A percentile compares a stretch with the other conserved stretches of the same genome.
phyloP scores from a whole-genome alignment of 2,329 filamentous ascomycete genomes.

The Penicillium thymicola region DNA sequence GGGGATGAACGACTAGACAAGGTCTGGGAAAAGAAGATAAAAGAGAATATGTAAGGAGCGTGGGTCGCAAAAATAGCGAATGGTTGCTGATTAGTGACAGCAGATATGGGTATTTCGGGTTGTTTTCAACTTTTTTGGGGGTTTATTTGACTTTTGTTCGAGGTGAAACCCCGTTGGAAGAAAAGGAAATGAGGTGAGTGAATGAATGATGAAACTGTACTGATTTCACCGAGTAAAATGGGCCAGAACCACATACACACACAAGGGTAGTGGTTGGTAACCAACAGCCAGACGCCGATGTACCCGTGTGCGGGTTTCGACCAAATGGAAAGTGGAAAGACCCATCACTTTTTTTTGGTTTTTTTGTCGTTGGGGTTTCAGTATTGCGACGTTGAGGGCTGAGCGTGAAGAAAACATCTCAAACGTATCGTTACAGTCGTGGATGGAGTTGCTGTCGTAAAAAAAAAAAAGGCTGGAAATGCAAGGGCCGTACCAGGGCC shows the following conservation, averaged over 20 bases:
- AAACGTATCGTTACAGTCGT: slow-evolving; percentile 33
- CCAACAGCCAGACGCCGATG: background rate
- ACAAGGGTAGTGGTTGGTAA: background rate
- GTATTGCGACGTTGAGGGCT: slow-evolving; percentile 12
- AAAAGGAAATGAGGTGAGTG: slow-evolving; percentile 15
- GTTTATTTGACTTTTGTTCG: background rate
- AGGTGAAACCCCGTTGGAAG: background rate
- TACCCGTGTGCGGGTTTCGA: background rate
- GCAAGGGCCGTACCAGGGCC: slow-evolving; percentile 6
- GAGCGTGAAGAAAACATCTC: slow-evolving; percentile 9
- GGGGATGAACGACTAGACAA: slow-evolving; percentile 8
- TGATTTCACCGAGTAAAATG: slow-evolving; percentile 7
- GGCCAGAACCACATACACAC: background rate
- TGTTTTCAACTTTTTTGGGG: background rate
- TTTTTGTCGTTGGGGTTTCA: slow-evolving; percentile 17
- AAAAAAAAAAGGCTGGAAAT: slow-evolving; percentile 19
- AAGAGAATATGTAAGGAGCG: slow-evolving; percentile 16
- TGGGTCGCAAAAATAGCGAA: slow-evolving; percentile 13
- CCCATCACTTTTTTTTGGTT: slow-evolving; percentile 17
- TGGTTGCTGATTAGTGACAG: background rate
- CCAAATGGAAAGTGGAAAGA: slow-evolving; percentile 11
- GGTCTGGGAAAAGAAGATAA: slow-evolving; percentile 12
- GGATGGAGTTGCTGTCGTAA: slow-evolving; percentile 36
- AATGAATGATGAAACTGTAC: slow-evolving; percentile 8
- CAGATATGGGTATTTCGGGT: background rate